Percentiles rank a stretch among this genome's conserved stretches.
These are phyloP conservation scores for Jaenimonas drosophilae DNA, from an alignment of 208 protist genomes.

Conservation along the genomic window DNA sequence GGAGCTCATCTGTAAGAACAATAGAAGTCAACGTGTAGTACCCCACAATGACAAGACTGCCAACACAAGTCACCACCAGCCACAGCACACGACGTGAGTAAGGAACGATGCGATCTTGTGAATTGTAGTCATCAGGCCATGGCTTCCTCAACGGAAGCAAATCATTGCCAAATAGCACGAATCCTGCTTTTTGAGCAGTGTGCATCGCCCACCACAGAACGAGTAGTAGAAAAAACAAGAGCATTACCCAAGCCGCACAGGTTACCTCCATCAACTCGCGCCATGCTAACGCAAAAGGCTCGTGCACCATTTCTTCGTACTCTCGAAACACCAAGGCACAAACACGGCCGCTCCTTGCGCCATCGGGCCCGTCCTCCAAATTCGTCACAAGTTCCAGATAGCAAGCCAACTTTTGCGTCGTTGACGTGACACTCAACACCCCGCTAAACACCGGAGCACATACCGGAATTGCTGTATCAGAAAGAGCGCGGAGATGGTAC, in stretches of 20 bases:
- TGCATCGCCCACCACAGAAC: not conserved
- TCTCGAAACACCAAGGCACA: no score
- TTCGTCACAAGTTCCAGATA: no score
- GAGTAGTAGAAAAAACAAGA: not conserved
- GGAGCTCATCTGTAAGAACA: not conserved
- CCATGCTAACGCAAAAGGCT: no score
- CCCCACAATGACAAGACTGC: not conserved
- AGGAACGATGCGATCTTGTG: not conserved
- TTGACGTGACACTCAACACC: no score
- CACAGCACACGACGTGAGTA: not conserved
- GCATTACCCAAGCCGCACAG: not conserved
- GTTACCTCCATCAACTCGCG: no score
- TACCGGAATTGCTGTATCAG: no score
- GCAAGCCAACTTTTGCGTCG: no score
- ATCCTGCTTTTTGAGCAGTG: not conserved
- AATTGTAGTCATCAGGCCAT: not conserved
- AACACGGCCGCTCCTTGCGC: no score
- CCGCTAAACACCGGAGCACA: no score
- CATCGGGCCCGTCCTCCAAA: no score
- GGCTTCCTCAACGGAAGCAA: slow-evolving; percentile 1
- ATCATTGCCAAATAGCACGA: not conserved
- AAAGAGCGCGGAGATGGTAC: no score
- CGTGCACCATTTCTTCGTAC: no score
- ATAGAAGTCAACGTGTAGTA: not conserved
- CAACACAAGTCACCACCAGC: not conserved